A percentile compares a stretch with the other conserved stretches of the same genome.
Evolutionary conservation across 768 basidiomycete species (phyloP).

Genomic region (Leccinum broughii): DNA sequence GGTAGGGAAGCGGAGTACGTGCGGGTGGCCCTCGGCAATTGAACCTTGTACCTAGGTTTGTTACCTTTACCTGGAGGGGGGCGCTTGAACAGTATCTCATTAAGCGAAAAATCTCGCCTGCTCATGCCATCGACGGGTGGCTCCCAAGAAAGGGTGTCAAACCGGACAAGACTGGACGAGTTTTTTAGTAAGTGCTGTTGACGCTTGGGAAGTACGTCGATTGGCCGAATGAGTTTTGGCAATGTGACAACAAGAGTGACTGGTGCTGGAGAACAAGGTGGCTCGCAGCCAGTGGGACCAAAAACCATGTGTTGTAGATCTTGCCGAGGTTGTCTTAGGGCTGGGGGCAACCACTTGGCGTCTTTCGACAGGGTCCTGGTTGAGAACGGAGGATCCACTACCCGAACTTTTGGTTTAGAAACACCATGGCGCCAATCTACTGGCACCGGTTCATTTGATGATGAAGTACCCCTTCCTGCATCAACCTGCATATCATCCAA

Average conservation of each 20-base stretch:
- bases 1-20: conserved; percentile 22
- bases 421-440: conserved; percentile 24
- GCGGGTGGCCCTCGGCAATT: conserved; percentile 32
- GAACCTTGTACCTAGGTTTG: conserved; percentile 36
- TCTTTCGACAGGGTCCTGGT: conserved; percentile 36
- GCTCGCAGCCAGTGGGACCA: conserved; percentile 47
- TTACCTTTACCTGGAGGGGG: conserved; percentile 35
- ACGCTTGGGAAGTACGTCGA: conserved; percentile 48
- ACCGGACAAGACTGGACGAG: conserved; percentile 42
- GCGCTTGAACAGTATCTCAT: conserved; percentile 63
- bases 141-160: conserved; percentile 70
- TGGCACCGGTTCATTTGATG: conserved; percentile 18
- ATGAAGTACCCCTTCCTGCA: conserved; percentile 22
- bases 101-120: conserved; percentile 59
- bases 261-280: conserved; percentile 48
- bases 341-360: conserved; percentile 57
- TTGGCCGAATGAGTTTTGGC: conserved; percentile 42
- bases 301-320: conserved; percentile 48
- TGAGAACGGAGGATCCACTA: conserved; percentile 16
- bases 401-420: conserved; percentile 24
- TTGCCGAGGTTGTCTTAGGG: conserved; percentile 39
- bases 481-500: conserved; percentile 66
- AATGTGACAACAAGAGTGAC: conserved; percentile 45
- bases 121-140: conserved; percentile 70
- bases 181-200: conserved; percentile 48